Evolutionary conservation across 2,329 filamentous ascomycete species (phyloP).

Genomic region (Onygenales sp.): DNA sequence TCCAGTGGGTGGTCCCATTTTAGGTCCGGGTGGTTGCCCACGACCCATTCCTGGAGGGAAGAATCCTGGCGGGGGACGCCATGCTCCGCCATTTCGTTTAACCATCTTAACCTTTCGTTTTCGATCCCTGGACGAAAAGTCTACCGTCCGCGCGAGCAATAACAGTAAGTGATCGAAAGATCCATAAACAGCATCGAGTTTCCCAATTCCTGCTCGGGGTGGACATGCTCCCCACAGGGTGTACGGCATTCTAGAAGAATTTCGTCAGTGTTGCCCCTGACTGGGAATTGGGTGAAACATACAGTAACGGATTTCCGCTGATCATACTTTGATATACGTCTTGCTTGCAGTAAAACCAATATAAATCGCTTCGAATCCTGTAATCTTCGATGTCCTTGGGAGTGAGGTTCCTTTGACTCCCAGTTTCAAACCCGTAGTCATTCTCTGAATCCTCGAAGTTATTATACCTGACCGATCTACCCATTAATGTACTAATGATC

Average conservation of each 20-base stretch:
- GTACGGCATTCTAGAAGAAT: conserved; percentile 59
- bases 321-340: conserved; percentile 86
- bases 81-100: conserved; percentile 48
- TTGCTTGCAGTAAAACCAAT: conserved; percentile 95
- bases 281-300: conserved; percentile 32
- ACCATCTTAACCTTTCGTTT: conserved; percentile 64
- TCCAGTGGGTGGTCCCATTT: conserved; percentile 8
- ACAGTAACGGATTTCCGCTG: conserved; percentile 79
- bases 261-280: conserved; percentile 15
- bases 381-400: conserved; percentile 64
- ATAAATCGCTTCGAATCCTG: conserved; percentile 74
- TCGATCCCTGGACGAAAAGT: conserved; percentile 70
- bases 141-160: conserved; percentile 66
- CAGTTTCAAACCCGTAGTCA: conserved; percentile 11
- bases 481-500: conserved; percentile 51
- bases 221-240: conserved; percentile 77
- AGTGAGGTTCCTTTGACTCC: conserved; percentile 27
- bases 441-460: conserved; percentile 43
- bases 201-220: conserved; percentile 70
- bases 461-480: conserved; percentile 49
- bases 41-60: conserved; percentile 20
- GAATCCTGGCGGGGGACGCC: conserved; percentile 46
- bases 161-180: conserved; percentile 82
- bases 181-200: conserved; percentile 70
- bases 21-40: conserved; percentile 3